These are phyloP conservation scores for Isabelozyma gotoi DNA, from an alignment of 805 yeast genomes.

Conservation along the genomic window DNA sequence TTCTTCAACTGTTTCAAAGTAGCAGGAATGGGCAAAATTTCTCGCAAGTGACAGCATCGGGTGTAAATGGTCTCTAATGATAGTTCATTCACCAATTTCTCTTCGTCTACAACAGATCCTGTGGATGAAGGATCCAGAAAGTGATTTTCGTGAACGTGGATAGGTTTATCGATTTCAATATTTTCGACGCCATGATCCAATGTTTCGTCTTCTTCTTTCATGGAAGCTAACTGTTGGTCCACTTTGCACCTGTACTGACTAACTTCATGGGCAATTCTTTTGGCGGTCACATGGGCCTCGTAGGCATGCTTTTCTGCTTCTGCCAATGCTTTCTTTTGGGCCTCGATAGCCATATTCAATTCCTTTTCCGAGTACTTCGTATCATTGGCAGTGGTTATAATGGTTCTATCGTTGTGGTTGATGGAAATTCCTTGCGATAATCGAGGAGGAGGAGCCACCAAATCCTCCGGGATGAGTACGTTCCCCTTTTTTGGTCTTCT, in stretches of 20 bases:
- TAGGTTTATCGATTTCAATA: conserved; percentile 67
- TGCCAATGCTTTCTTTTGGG: conserved; percentile 50
- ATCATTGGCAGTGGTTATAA: conserved; percentile 14
- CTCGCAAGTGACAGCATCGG: conserved; percentile 89
- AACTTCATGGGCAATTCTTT: conserved; percentile 68
- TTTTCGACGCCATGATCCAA: conserved; percentile 7
- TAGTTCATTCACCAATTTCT: conserved; percentile 18
- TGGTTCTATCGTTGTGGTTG: conserved; percentile 20
- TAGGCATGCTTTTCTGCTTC: conserved; percentile 73
- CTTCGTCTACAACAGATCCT: conserved; percentile 12
- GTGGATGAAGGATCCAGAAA: conserved; percentile 35
- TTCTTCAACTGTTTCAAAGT: conserved; percentile 63
- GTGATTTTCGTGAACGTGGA: conserved; percentile 57
- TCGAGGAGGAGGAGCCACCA: conserved; percentile 60
- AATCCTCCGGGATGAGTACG: conserved; percentile 61
- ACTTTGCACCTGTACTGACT: conserved; percentile 34
- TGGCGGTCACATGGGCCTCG: conserved; percentile 74
- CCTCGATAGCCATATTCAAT: conserved; percentile 56
- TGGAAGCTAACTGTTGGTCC: background rate
- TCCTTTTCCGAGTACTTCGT: conserved; percentile 44
- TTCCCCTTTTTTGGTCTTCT: conserved; percentile 54
- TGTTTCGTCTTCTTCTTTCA: conserved; percentile 8
- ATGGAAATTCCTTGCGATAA: conserved; percentile 68
- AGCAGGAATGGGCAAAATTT: conserved; percentile 87
- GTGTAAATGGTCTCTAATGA: conserved; percentile 59